Evolutionary conservation across 2,329 filamentous ascomycete species (phyloP), one percentile per base, ranked within the genome.

Genomic region (Exophiala viscosa): DNA sequence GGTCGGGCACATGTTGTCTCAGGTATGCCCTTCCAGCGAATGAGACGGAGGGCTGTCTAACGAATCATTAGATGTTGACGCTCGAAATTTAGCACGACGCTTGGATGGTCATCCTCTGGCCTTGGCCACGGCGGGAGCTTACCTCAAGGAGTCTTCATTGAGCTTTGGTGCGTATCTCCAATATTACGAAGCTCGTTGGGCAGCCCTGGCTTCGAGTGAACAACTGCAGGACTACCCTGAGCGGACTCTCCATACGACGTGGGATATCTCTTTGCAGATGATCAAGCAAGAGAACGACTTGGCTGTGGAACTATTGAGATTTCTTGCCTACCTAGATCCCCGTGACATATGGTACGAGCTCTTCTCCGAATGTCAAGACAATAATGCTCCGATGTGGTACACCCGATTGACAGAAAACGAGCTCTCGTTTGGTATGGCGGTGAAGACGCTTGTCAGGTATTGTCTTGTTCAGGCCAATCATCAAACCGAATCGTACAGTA

Each of bases 101-200:
- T 69, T 79, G 0, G 69, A 73, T 52, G 72, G 76, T 3, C 68
- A 77, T 23, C 74, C 74, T 10, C 67, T 79, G 28, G 75, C 75
- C 1, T 67, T 79, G 13, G 63, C 73, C 3, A 70, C 73, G 13
- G 75, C 76, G 14, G 73, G 74, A 4, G 66, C 71, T 0, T 79
- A 74, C 53, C 68, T 78, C 11, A 50, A 65, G 23, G 57, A 74
- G 42, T 66, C 68, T 20, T 53, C 67, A 34, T 71, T 65, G 0
- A 72, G 54, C 32, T 68, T 67, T n/a, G 49, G 45, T 0, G 60
- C 73, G 35, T 78, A 78, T 60, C 63, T 76, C 38, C 28, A 65
- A 8, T 44, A 67, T 7, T 77, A 78, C 54, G 43, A 68, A 35
- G 54, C 59, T 35, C 69, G 65, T 43, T 78, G 70, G 75, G 54